Evolutionary conservation across 2,329 filamentous ascomycete genomes (phyloP), one percentile per base, ranked within the genome.

Genomic region (Epichloe hybrida): DNA sequence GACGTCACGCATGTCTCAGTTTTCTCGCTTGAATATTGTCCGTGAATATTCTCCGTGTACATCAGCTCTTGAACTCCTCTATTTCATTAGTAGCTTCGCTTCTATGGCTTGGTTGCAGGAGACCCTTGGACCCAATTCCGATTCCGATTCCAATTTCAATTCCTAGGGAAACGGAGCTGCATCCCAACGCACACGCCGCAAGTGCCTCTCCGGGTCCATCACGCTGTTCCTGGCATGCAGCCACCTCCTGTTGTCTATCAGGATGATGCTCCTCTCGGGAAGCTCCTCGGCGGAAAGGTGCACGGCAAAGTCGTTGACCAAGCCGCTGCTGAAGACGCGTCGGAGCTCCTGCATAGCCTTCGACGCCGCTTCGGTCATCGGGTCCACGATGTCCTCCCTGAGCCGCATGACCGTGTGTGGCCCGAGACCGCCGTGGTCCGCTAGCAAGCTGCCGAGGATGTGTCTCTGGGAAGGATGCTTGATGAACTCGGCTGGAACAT

Each of bases 141-240:
- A 17, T 17, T 17, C 8, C 27, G 6, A 27, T 27, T 8, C 27
- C 27, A 9, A 31, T 31, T 31, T 7, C 27, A 17, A 17, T 17
- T 17, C 8, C 27, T 31, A 31, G 23, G 27, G n/a, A 42, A 42
- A 42, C 17, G 40, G 40, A 5, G 20, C 40, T 11, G 40, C 40
- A 15, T 42, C 40, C 40, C 40, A 42, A 45, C 66, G 59, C 3
- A 68, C 60, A 1, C 66, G 60, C 5, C 66, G 62, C 5, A 68
- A 53, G 39, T 68, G 65, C 45, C 66, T 61, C 17, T 58, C 55
- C 2, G 64, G 60, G 51, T 68, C 66, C 20, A 53, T 60, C 49
- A 68, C 56, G 3, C 61, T 31, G 15, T 61, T 64, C 17, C 66
- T 53, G 12, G 64, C 57, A 50, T 68, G 66, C 27, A 68, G 20